These are phyloP conservation scores for Coprinopsis strossmayeri DNA, from an alignment of 768 basidiomycete genomes.

Conservation along the genomic window DNA sequence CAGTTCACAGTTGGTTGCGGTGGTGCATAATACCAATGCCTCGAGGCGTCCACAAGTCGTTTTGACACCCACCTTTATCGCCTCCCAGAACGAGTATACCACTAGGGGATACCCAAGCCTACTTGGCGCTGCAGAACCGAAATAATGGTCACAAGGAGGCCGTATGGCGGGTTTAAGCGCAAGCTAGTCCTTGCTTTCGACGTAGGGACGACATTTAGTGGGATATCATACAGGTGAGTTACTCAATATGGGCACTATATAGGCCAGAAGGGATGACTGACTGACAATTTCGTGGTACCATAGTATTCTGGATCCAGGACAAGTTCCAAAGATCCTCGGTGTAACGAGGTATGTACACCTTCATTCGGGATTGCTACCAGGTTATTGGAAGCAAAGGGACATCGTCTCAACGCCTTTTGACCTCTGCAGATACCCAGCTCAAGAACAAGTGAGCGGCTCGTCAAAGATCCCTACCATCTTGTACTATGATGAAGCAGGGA, in stretches of 20 bases:
- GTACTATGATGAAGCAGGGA: constrained; percentile 35
- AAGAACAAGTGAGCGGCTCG: constrained; percentile 33
- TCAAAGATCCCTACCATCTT: constrained; percentile 44
- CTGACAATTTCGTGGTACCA: not conserved
- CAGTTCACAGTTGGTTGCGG: too few relatives aligned
- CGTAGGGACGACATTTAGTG: constrained; percentile 36
- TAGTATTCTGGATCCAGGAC: constrained; percentile 34
- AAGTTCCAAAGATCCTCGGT: constrained; percentile 16
- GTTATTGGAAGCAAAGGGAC: too few relatives aligned
- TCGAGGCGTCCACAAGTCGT: too few relatives aligned
- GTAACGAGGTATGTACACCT: constrained; percentile 17
- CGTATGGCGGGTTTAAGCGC: constrained; percentile 28
- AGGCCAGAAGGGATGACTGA: not conserved
- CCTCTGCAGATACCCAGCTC: constrained; percentile 34
- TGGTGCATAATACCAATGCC: too few relatives aligned
- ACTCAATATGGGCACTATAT: not conserved
- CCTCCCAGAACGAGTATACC: too few relatives aligned
- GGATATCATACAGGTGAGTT: constrained; percentile 30
- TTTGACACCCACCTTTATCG: too few relatives aligned
- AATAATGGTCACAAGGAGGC: too few relatives aligned
- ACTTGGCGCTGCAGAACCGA: too few relatives aligned
- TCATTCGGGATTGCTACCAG: too few relatives aligned
- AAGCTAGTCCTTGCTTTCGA: constrained; percentile 39
- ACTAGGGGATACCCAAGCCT: too few relatives aligned
- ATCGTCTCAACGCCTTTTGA: not conserved